phyloP scores from a whole-genome alignment of 108 stramenopile species.

The Cyclotella cryptica region DNA sequence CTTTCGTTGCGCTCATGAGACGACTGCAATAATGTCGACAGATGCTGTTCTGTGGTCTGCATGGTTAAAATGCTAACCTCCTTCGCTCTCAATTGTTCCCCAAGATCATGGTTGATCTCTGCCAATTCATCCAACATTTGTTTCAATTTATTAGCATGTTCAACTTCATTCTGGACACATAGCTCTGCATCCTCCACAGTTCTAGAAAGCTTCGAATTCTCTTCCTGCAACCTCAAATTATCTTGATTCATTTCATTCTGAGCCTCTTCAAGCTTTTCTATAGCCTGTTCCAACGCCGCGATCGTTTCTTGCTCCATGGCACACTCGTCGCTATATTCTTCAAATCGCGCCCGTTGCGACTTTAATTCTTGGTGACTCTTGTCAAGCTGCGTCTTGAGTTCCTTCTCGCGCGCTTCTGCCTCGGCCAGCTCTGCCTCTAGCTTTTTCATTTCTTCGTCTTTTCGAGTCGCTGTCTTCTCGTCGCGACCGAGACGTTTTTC shows the following conservation, averaged over 20 bases:
- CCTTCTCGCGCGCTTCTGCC: slow-evolving; percentile 35
- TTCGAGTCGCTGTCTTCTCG: neutral
- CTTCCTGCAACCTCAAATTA: slow-evolving; percentile 26
- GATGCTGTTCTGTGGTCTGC: slow-evolving; percentile 22
- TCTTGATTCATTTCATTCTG: slow-evolving; percentile 27
- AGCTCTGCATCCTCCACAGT: slow-evolving; percentile 37
- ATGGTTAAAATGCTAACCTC: slow-evolving; percentile 26
- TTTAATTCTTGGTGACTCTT: slow-evolving; percentile 28
- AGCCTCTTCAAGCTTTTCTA: slow-evolving; percentile 43
- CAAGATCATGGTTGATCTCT: slow-evolving; percentile 44
- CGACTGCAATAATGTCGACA: slow-evolving; percentile 11
- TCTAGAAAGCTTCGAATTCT: slow-evolving; percentile 39
- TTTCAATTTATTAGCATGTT: slow-evolving; percentile 32
- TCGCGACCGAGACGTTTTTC: slow-evolving; percentile 30
- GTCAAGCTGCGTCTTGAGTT: slow-evolving; percentile 21
- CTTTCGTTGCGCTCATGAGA: slow-evolving; percentile 23
- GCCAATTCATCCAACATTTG: slow-evolving; percentile 42
- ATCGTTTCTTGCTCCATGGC: slow-evolving; percentile 50
- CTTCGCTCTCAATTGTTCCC: slow-evolving; percentile 25
- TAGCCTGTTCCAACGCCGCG: slow-evolving; percentile 33
- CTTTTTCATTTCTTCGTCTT: slow-evolving; percentile 30
- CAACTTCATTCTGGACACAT: slow-evolving; percentile 41
- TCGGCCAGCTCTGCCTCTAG: slow-evolving; percentile 15
- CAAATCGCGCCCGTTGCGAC: slow-evolving; percentile 29
- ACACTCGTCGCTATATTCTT: slow-evolving; percentile 32